These are phyloP conservation scores for Avena sativa DNA, from an alignment of 176 grass and related monocot species.

Conservation along the genomic window DNA sequence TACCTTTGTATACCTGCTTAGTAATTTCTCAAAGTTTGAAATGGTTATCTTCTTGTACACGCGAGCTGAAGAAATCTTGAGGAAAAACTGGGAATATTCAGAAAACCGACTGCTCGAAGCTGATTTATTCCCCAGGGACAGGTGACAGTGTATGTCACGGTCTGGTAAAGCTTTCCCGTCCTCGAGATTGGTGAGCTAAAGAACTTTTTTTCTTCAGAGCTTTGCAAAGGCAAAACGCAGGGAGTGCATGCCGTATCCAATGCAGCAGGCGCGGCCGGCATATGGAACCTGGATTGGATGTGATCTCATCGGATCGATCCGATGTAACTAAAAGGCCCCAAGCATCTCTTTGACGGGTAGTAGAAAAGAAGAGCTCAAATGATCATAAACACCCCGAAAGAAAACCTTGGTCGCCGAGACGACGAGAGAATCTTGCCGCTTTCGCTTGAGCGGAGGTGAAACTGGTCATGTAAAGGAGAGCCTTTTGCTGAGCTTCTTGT, in stretches of 20 bases:
- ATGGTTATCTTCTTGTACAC: background rate
- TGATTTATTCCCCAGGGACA: background rate
- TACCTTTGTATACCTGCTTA: background rate
- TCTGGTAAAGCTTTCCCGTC: background rate
- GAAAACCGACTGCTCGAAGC: background rate
- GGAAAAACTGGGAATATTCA: background rate
- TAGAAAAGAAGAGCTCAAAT: conserved; percentile 14
- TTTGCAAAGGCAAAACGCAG: conserved; percentile 17
- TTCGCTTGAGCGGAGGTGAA: background rate
- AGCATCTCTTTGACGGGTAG: no score
- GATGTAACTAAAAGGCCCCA: conserved; percentile 16
- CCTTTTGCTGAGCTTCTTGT: conserved; percentile 36
- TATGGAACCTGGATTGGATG: conserved; percentile 42
- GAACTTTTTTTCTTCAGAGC: background rate
- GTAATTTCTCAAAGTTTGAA: background rate
- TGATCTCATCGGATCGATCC: conserved; percentile 44
- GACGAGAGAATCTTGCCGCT: conserved; percentile 22
- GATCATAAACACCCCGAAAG: conserved; percentile 24
- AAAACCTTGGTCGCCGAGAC: background rate
- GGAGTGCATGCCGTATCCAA: conserved; percentile 9
- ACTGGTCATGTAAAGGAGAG: background rate
- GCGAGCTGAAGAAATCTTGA: background rate
- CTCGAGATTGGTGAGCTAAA: conserved; percentile 49
- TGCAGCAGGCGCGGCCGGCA: background rate
- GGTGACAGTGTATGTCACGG: background rate